Conservation (phyloP, 2,329 filamentous ascomycete species). For the Camptophora hylomeconis region DNA sequence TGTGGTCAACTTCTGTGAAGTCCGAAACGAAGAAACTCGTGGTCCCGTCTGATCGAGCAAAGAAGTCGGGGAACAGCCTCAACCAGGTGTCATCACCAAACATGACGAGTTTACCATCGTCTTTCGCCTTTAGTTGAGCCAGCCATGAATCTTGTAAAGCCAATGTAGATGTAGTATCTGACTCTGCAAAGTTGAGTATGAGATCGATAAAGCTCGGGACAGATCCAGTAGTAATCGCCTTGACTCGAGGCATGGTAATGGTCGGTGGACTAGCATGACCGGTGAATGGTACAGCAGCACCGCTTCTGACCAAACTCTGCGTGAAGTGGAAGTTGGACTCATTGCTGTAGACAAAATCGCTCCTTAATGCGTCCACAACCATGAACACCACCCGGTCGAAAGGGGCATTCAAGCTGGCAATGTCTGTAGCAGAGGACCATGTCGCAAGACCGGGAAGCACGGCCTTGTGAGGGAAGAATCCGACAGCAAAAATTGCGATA, state of each 20-base stretch:
- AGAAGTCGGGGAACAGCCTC: conserved; percentile 84
- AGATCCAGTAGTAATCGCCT: conserved; percentile 92
- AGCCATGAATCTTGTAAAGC: conserved; percentile 91
- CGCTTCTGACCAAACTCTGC: conserved; percentile 74
- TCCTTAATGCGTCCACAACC: conserved; percentile 90
- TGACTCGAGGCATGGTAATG: conserved; percentile 95
- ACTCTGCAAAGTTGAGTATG: conserved; percentile 91
- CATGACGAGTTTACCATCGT: conserved; percentile 67
- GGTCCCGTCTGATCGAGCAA: conserved; percentile 78
- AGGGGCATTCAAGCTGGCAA: conserved; percentile 47
- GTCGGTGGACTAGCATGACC: conserved; percentile 93
- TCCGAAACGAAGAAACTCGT: conserved; percentile 98
- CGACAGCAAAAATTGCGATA: conserved; percentile 60
- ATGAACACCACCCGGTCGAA: conserved; percentile 93
- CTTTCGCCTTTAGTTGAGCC: conserved; percentile 69
- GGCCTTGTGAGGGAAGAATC: conserved; percentile 97
- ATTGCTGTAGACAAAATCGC: conserved; percentile 65
- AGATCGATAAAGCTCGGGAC: conserved; percentile 97
- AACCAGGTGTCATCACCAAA: conserved; percentile 98
- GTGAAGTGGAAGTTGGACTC: conserved; percentile 76
- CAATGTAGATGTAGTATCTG: conserved; percentile 77
- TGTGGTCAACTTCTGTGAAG: conserved; percentile 94
- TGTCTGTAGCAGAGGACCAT: conserved; percentile 32
- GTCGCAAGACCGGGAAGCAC: conserved; percentile 73
- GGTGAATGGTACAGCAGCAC: conserved; percentile 80